Evolutionary conservation across 805 yeast genomes (phyloP).

Genomic region (Isabelozyma rhagii): DNA sequence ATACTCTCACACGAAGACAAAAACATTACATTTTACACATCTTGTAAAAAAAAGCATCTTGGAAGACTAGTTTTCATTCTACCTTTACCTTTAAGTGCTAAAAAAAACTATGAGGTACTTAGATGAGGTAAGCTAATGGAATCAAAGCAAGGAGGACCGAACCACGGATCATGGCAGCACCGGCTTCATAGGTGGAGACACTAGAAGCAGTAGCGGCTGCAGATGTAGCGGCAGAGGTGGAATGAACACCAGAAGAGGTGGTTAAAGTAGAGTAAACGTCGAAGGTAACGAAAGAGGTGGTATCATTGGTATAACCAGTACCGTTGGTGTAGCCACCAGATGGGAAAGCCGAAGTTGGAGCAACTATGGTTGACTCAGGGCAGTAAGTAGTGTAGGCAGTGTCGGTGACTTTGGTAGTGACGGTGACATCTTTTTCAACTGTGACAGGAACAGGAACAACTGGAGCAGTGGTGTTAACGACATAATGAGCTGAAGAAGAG

Average conservation of each 20-base stretch:
- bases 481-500: conserved; percentile 14
- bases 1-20: too few species aligned
- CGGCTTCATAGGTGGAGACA: conserved; percentile 23
- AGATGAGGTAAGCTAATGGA: conserved; percentile 36
- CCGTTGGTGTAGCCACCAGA: conserved; percentile 1
- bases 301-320: background rate
- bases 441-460: conserved; percentile 11
- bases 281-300: conserved; percentile 3
- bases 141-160: conserved; percentile 28
- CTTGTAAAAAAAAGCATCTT: too few species aligned
- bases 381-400: conserved; percentile 6
- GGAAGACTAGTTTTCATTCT: too few species aligned
- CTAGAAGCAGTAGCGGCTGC: conserved; percentile 7
- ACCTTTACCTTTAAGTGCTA: too few species aligned
- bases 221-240: conserved; percentile 5
- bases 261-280: conserved; percentile 5
- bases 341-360: conserved; percentile 2
- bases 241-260: conserved; percentile 5
- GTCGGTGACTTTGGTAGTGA: background rate
- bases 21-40: too few species aligned
- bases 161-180: conserved; percentile 16
- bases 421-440: conserved; percentile 6
- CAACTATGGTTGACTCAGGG: conserved; percentile 8
- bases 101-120: conserved; percentile 7
- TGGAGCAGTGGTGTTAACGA: conserved; percentile 13